Percentiles rank a stretch among this genome's conserved stretches.
Conservation (phyloP, 306 rosid species). For the Glycyrrhiza uralensis region DNA sequence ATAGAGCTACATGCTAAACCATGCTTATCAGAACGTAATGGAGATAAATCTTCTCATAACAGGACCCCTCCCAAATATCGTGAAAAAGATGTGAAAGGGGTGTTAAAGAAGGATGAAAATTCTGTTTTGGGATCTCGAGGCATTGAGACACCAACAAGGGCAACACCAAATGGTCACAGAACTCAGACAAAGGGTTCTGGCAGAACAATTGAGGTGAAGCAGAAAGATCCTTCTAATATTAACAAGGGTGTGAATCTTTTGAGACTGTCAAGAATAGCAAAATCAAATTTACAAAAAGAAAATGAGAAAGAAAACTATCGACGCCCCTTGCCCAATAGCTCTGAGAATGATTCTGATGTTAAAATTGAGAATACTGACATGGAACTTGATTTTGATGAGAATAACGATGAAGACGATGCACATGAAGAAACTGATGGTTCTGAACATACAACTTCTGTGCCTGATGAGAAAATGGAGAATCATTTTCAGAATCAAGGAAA, state of each 20-base stretch:
- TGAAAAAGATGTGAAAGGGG: constrained; percentile 69
- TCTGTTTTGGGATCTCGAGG: constrained; percentile 55
- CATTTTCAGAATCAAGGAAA: constrained; percentile 47
- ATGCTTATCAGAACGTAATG: constrained; percentile 74
- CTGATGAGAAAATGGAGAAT: constrained; percentile 47
- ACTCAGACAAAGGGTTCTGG: constrained; percentile 71
- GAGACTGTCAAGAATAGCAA: constrained; percentile 92
- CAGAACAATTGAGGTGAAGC: constrained; percentile 59
- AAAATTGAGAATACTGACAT: constrained; percentile 93
- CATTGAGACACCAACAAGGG: constrained; percentile 67
- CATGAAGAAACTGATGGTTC: constrained; percentile 71
- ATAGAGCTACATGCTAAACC: constrained; percentile 61
- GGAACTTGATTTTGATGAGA: constrained; percentile 97
- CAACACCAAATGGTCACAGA: constrained; percentile 64
- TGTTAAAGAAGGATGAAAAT: constrained; percentile 68
- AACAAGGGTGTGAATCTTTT: constrained; percentile 72
- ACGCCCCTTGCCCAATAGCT: constrained; percentile 63
- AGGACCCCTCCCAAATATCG: constrained; percentile 81
- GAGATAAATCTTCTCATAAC: constrained; percentile 65
- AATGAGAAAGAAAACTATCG: constrained; percentile 97
- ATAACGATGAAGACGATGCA: constrained; percentile 76
- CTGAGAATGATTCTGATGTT: constrained; percentile 84
- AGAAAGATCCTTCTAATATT: constrained; percentile 55
- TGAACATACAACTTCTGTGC: constrained; percentile 45
- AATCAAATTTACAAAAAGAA: constrained; percentile 79